phyloP scores from a whole-genome alignment of 495 filamentous ascomycete genomes.

The Xylaria longipes region DNA sequence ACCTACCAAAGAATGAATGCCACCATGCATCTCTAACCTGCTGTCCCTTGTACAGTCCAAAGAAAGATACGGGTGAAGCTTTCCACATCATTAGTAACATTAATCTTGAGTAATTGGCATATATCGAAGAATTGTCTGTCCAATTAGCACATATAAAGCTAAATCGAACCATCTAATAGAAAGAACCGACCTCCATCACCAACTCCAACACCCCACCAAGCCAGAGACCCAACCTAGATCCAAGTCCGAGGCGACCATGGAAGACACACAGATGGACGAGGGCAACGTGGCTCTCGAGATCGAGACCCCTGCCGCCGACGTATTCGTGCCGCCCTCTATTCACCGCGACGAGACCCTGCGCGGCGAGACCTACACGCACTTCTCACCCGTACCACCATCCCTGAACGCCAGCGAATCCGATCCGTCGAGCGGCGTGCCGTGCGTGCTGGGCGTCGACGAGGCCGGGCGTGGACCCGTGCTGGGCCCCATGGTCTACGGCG shows the following conservation, averaged over 20 bases:
- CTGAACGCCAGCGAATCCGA: constrained; percentile 39
- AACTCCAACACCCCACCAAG: constrained; percentile 4
- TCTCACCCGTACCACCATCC: constrained; percentile 69
- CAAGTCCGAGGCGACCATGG: constrained; percentile 42
- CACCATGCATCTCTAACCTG: not conserved
- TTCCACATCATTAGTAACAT: not conserved
- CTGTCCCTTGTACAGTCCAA: not conserved
- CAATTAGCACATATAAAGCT: not conserved
- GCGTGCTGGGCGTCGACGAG: constrained; percentile 86
- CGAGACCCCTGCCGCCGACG: constrained; percentile 61
- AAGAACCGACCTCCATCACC: not conserved
- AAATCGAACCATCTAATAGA: not conserved
- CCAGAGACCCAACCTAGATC: not conserved
- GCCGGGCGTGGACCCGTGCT: constrained; percentile 94
- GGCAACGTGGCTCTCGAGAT: constrained; percentile 47
- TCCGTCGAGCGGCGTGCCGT: constrained; percentile 33
- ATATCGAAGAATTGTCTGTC: not conserved
- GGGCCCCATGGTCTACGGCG: constrained; percentile 95
- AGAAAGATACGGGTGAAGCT: not conserved
- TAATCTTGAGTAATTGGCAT: not conserved
- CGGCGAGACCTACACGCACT: constrained; percentile 84
- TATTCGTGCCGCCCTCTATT: constrained; percentile 85
- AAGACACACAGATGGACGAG: constrained; percentile 54
- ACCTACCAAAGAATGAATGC: not conserved
- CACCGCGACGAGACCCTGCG: constrained; percentile 63